These are phyloP conservation scores for Luzula sylvatica DNA, from an alignment of 176 grass and related monocot species.

Conservation along the genomic window DNA sequence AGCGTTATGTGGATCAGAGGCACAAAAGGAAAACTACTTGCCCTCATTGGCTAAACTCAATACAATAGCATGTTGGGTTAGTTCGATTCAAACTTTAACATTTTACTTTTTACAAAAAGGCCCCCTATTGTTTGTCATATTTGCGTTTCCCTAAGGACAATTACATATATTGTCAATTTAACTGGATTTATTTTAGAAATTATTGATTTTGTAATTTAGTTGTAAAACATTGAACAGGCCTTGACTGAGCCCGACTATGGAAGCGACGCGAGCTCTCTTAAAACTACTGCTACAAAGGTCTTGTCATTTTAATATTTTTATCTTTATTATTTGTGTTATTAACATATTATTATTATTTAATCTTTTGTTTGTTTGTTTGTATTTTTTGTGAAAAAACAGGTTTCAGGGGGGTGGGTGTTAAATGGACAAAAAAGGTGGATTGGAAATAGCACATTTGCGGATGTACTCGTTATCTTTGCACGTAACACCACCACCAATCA, in stretches of 20 bases:
- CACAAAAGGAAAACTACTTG: constrained; percentile 86
- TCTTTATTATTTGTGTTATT: background rate
- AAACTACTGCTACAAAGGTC: constrained; percentile 71
- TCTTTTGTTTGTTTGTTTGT: background rate
- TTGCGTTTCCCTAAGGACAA: background rate
- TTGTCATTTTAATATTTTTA: background rate
- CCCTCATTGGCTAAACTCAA: constrained; percentile 52
- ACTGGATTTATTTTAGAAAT: too few relatives aligned
- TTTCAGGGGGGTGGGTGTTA: constrained; percentile 77
- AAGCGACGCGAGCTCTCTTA: constrained; percentile 87
- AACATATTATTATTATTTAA: too few relatives aligned
- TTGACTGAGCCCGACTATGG: constrained; percentile 89
- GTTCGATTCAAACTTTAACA: constrained; percentile 18
- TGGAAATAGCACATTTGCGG: constrained; percentile 92
- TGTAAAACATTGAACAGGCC: constrained; percentile 36
- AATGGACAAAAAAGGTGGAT: constrained; percentile 97
- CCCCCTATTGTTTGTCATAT: background rate
- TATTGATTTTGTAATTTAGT: background rate
- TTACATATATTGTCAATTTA: background rate
- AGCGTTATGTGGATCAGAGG: constrained; percentile 89
- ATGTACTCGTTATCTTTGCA: constrained; percentile 76
- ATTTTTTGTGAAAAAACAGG: constrained; percentile 38
- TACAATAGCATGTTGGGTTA: constrained; percentile 79
- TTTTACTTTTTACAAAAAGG: background rate
- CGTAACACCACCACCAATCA: constrained; percentile 75